Base-by-base conservation (phyloP, 2,329 filamentous ascomycete species). In the Calonectria hongkongensis region DNA sequence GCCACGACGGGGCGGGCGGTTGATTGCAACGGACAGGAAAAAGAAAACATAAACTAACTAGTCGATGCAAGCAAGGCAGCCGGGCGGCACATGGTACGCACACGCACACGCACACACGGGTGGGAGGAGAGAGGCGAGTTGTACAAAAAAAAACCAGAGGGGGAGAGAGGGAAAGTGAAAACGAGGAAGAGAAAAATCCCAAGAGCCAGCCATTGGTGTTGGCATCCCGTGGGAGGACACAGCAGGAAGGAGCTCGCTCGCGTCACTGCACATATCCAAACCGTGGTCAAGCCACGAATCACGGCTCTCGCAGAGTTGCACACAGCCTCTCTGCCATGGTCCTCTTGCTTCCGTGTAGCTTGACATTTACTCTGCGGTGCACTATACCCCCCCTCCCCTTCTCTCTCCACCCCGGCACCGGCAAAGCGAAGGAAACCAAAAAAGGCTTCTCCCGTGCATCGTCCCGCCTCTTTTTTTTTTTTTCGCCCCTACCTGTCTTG, bases 31-130 rank as follows among this genome's bases (percentile, higher is more conserved):
- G 63, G 54, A 28, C 43, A 65, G 60, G 43, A 63, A 70, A 64
- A 60, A 65, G 60, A 72, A 69, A 64, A 72, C 64, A 50, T 50
- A 68, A 56, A 64, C 47, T 50, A 43, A 51, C 27, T 56, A 47
- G 54, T 43, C 30, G 45, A 41, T 63, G 58, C 58, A 63, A 60
- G 45, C 56, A 68, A 63, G 58, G 58, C 41, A 63, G 41, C 39
- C 39, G 41, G 41, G 58, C 58, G 58, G 41, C 41, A 47, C 58
- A 63, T 63, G 58, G 58, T 18, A 51, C 27, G 48, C 27, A 33
- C 27, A 36, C 50, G 28, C 54, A 58, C 54, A 41, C 54, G 36
- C 54, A 41, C 54, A 47, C 39, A 47, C 41, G 41, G 39, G n/a
- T 36, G 41, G 58, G 27, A 63, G 41, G 50, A 25, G 28, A 25